A percentile compares a stretch with the other conserved stretches of the same genome.
These are phyloP conservation scores for Emmonsiellopsis sp. DNA, from an alignment of 2,329 filamentous ascomycete genomes.

Conservation along the genomic window DNA sequence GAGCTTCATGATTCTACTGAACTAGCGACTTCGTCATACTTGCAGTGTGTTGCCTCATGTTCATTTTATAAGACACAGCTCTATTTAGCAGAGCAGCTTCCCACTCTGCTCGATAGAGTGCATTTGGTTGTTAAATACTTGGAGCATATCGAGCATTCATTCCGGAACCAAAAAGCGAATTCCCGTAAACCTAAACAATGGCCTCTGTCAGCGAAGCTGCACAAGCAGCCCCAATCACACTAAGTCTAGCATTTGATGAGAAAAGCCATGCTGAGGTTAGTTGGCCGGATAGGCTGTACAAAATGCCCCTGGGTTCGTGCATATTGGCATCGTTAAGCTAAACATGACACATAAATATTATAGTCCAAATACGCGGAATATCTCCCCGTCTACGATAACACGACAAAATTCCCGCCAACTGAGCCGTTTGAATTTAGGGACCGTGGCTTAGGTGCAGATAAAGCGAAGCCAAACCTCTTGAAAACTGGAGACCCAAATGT, in stretches of 20 bases:
- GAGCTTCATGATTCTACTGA: too few species aligned
- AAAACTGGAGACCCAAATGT: slow-evolving; percentile 19
- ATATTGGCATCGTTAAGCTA: background rate
- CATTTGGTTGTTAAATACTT: too few species aligned
- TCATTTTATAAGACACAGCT: too few species aligned
- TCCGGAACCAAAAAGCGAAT: too few species aligned
- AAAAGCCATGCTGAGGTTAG: background rate
- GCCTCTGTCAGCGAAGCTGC: too few species aligned
- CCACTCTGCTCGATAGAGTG: too few species aligned
- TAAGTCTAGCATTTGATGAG: background rate
- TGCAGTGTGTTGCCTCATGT: too few species aligned
- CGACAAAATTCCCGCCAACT: slow-evolving; percentile 29
- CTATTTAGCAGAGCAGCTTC: too few species aligned
- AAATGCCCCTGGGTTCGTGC: too few species aligned
- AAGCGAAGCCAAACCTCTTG: slow-evolving; percentile 35
- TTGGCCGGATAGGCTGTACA: background rate
- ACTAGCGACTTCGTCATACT: too few species aligned
- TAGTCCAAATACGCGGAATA: slow-evolving; percentile 29
- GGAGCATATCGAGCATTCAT: too few species aligned
- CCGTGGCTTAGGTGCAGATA: slow-evolving; percentile 34
- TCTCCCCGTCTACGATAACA: slow-evolving; percentile 28
- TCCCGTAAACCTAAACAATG: too few species aligned
- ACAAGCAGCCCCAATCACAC: background rate
- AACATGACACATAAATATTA: background rate
- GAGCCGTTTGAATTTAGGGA: slow-evolving; percentile 35